Conservation (phyloP, 1,139 yeast genomes). For the Hyphopichia wangnamkhiaoensis region DNA sequence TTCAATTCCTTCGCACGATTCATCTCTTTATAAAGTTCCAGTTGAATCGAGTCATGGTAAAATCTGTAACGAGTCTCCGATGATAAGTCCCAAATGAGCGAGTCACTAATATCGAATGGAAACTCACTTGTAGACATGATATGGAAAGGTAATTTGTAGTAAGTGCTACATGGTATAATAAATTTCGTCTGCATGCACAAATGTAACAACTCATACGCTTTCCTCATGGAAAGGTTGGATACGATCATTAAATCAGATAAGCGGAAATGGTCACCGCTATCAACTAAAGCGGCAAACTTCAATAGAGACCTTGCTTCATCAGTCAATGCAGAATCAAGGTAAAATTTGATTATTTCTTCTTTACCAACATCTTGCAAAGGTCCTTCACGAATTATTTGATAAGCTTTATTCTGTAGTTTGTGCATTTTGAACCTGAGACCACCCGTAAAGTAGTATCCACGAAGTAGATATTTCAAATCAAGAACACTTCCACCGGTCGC, state of each 20-base stretch:
- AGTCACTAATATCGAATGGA: constrained; percentile 40
- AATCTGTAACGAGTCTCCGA: constrained; percentile 32
- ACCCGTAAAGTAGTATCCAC: constrained; percentile 1
- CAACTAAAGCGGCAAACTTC: constrained; percentile 47
- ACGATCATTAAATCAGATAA: constrained; percentile 46
- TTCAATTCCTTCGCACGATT: constrained; percentile 25
- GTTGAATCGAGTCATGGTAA: constrained; percentile 39
- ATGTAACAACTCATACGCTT: constrained; percentile 29
- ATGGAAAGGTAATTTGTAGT: constrained; percentile 53
- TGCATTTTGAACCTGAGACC: not conserved
- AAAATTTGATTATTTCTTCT: constrained; percentile 12
- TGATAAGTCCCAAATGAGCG: constrained; percentile 39
- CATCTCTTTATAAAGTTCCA: constrained; percentile 26
- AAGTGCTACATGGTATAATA: constrained; percentile 42
- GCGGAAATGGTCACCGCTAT: constrained; percentile 42
- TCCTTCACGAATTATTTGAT: not conserved
- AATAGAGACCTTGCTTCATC: constrained; percentile 24
- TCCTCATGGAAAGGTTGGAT: constrained; percentile 30
- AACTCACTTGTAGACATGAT: constrained; percentile 29
- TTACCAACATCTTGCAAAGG: not conserved
- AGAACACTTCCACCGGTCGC: constrained; percentile 18
- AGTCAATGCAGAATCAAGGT: constrained; percentile 15
- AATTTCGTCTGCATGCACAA: constrained; percentile 35
- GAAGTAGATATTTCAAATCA: constrained; percentile 12
- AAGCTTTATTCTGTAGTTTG: not conserved